phyloP scores from a whole-genome alignment of 177 flowering plant species.

The Vitis hybrid region DNA sequence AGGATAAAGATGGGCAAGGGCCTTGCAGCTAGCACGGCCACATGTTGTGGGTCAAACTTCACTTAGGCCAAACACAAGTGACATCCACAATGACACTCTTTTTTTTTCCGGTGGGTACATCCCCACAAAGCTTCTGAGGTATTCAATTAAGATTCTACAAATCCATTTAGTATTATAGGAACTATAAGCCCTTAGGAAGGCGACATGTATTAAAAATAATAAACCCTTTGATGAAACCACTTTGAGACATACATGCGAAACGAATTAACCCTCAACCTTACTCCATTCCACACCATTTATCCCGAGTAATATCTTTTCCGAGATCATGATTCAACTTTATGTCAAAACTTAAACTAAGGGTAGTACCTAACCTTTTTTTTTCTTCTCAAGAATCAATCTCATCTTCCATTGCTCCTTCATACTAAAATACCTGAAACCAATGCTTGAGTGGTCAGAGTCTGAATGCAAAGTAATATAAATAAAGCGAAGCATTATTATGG shows the following conservation, averaged over 20 bases:
- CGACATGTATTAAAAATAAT: not conserved
- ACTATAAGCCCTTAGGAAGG: not conserved
- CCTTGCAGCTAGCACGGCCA: conserved; percentile 11
- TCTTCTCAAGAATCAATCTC: conserved; percentile 20
- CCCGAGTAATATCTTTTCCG: conserved; percentile 2
- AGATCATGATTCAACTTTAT: conserved; percentile 11
- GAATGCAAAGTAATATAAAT: conserved; percentile 11
- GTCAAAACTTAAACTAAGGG: not conserved
- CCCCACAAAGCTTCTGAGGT: conserved; percentile 5
- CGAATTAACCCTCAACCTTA: not conserved
- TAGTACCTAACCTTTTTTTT: conserved; percentile 4
- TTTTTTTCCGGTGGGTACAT: conserved; percentile 11
- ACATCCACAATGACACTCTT: conserved; percentile 10
- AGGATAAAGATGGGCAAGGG: conserved; percentile 2
- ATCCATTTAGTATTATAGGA: not conserved
- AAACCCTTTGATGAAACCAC: not conserved
- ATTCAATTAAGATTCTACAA: conserved; percentile 1
- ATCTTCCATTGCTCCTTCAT: conserved; percentile 10
- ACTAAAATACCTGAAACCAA: not conserved
- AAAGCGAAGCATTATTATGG: conserved; percentile 17
- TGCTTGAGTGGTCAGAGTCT: not conserved
- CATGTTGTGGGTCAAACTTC: conserved; percentile 21
- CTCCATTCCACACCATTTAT: conserved; percentile 2
- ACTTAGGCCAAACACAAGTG: conserved; percentile 19
- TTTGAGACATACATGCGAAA: not conserved